Percentiles rank a stretch among this genome's conserved stretches.
Conservation (phyloP, 768 basidiomycete genomes). For the Leccinum disarticulatum region DNA sequence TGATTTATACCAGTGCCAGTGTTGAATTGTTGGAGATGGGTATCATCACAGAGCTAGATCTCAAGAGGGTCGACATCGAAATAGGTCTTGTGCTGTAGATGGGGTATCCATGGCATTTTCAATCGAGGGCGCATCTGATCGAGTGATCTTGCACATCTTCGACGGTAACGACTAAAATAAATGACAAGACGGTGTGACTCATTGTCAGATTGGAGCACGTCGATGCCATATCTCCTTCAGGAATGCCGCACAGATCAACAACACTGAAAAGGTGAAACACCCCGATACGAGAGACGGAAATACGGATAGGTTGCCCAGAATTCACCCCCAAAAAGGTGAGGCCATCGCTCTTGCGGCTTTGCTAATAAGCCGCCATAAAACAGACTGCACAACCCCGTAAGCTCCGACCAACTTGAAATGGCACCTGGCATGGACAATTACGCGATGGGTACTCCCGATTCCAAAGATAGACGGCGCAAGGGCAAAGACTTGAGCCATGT, state of each 20-base stretch:
- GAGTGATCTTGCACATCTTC: not conserved
- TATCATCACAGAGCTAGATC: constrained; percentile 35
- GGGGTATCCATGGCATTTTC: not conserved
- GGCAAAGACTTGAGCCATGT: constrained; percentile 38
- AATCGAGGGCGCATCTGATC: not conserved
- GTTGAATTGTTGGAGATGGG: constrained; percentile 42
- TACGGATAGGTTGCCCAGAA: constrained; percentile 40
- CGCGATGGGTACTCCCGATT: constrained; percentile 33
- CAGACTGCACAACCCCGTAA: constrained; percentile 38
- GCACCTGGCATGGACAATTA: constrained; percentile 8
- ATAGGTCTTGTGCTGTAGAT: constrained; percentile 6
- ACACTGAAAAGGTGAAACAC: constrained; percentile 9
- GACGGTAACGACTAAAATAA: constrained; percentile 26
- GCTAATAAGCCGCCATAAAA: constrained; percentile 57
- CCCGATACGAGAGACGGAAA: constrained; percentile 32
- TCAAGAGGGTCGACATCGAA: constrained; percentile 36
- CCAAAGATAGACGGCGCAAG: constrained; percentile 29
- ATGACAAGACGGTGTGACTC: not conserved
- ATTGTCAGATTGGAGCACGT: not conserved
- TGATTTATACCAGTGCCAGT: constrained; percentile 44
- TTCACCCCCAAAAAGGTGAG: constrained; percentile 41
- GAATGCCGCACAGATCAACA: constrained; percentile 21
- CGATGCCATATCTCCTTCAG: constrained; percentile 32
- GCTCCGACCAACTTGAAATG: not conserved
- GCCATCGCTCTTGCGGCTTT: constrained; percentile 56